Evolutionary conservation across 139 green algal genomes (phyloP).

Genomic region (Zygnema circumcarinatum): DNA sequence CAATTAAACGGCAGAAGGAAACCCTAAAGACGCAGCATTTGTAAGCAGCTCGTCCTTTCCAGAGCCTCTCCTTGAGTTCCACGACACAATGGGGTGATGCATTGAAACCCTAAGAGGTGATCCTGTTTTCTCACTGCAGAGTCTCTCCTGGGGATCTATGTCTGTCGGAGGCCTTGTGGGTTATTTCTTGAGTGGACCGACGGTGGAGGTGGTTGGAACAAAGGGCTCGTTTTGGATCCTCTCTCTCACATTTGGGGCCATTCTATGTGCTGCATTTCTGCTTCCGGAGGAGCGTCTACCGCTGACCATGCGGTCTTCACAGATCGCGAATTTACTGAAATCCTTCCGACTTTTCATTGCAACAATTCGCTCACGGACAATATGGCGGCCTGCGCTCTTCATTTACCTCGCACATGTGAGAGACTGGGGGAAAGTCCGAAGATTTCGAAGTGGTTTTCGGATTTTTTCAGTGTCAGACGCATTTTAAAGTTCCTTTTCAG

Average conservation of each 20-base stretch:
- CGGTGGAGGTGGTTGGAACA: constrained; percentile 16
- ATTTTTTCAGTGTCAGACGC: too few species aligned
- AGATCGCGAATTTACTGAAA: not conserved
- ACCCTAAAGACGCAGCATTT: too few species aligned
- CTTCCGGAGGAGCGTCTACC: constrained; percentile 31
- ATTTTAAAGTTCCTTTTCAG: too few species aligned
- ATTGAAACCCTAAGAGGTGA: too few species aligned
- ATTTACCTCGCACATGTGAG: constrained; percentile 35
- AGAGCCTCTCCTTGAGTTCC: too few species aligned
- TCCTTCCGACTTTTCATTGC: constrained; percentile 12
- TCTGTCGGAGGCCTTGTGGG: constrained; percentile 38
- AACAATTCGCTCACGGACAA: not conserved
- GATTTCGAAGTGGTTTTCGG: not conserved
- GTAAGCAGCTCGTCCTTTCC: too few species aligned
- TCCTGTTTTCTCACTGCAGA: constrained; percentile 28
- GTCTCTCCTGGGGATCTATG: constrained; percentile 42
- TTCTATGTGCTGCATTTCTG: constrained; percentile 21
- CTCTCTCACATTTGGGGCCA: not conserved
- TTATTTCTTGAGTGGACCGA: constrained; percentile 22
- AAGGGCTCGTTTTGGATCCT: constrained; percentile 15
- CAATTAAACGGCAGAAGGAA: too few species aligned
- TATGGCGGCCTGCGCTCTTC: constrained; percentile 27
- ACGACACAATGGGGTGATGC: too few species aligned
- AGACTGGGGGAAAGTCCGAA: too few species aligned
- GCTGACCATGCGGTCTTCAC: not conserved